Base-by-base conservation (phyloP, 441 rosid species). In the Populus hybrid region DNA sequence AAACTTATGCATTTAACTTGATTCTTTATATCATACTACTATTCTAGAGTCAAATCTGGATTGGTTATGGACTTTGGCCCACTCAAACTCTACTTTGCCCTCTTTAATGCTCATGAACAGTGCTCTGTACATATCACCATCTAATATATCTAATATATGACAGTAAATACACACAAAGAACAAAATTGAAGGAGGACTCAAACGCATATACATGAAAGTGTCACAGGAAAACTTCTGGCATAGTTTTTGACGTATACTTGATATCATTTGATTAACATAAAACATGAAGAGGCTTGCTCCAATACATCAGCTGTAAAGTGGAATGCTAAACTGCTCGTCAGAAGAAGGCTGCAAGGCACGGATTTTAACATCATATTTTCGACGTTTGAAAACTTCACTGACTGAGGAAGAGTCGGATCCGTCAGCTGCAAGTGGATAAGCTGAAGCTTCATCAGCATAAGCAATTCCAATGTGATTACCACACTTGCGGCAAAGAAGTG, bases 401-500 rank as follows among this genome's bases (percentile, higher is more conserved):
- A 50, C 83, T 2, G 89, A 84, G 14, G 91, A 81, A 21, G 86
- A 72, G 79, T 87, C 90, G 4, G 89, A 83, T 59, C 83, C 88
- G 63, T 88, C 89, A 12, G 86, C 74, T 6, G 85, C 88, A 57
- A 87, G 88, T 10, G 89, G 85, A 70, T 84, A 81, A 5, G 82
- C 81, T 28, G 92, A 79, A 68, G 91, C 69, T 78, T 85, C 90
- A 50, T 85, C 86, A 11, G 84, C 80, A 81, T 86, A 86, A 21
- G 97, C 97, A 80, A 79, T 79, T 82, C 99, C 98, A 24, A 94
- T 89, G 70, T 84, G 85, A 70, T 91, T 93, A 53, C 91, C 93
- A 81, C 99, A 95, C 85, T 93, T 91, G 26, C 97, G 91, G 81
- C 98, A 95, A 14, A 95, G 94, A 73, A 95, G 97, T 87, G 89